Conservation (phyloP, 345 rosid species). For the Pistacia vera region DNA sequence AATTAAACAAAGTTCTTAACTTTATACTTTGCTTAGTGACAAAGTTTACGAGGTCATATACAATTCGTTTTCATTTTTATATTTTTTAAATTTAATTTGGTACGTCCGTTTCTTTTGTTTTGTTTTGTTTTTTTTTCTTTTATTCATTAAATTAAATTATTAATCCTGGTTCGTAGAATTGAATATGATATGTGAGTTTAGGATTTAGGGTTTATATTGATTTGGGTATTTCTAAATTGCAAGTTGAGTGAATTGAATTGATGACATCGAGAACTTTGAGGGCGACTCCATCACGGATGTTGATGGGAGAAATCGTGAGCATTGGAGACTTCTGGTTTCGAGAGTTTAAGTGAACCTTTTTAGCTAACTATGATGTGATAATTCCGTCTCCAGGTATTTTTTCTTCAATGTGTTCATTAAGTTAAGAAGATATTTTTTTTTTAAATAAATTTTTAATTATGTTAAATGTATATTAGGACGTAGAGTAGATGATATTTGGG, state of each 20-base stretch:
- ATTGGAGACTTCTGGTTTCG: conserved; percentile 50
- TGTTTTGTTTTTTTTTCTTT: too few species aligned
- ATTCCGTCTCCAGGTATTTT: conserved; percentile 6
- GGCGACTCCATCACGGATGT: conserved; percentile 73
- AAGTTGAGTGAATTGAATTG: neutral
- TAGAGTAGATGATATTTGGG: conserved; percentile 61
- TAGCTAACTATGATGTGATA: conserved; percentile 38
- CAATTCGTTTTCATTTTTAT: too few species aligned
- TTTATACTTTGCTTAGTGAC: too few species aligned
- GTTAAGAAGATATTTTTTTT: too few species aligned
- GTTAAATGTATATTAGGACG: conserved; percentile 28
- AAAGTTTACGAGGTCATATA: too few species aligned
- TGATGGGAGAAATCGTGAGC: conserved; percentile 60
- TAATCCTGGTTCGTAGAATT: too few species aligned
- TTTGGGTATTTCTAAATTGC: neutral
- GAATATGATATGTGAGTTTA: too few species aligned
- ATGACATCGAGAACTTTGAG: conserved; percentile 68
- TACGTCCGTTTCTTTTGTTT: too few species aligned
- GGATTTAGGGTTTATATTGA: neutral
- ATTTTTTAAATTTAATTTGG: too few species aligned
- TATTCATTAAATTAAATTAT: too few species aligned
- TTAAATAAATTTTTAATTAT: neutral
- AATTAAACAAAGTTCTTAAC: too few species aligned
- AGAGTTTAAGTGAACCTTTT: conserved; percentile 72
- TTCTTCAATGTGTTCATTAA: too few species aligned